phyloP scores from a whole-genome alignment of 257 asterid genomes.

The Ballota nigra region DNA sequence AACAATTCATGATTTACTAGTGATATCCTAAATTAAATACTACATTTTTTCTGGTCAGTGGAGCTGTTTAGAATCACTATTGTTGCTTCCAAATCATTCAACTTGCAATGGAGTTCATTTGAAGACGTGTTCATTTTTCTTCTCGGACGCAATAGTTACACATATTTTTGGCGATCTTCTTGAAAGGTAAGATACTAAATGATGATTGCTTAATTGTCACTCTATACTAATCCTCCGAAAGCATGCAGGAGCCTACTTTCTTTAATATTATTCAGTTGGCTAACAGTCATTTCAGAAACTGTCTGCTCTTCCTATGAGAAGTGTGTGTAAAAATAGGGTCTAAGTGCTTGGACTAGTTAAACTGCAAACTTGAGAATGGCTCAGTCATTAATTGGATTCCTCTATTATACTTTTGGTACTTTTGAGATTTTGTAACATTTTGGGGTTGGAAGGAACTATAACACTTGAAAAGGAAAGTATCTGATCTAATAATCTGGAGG shows the following conservation, averaged over 20 bases:
- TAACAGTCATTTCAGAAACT: constrained; percentile 4
- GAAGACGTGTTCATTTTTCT: constrained; percentile 33
- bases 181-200: constrained; percentile 52
- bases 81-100: constrained; percentile 57
- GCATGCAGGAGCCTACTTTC: not conserved
- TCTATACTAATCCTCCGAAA: not conserved
- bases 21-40: constrained; percentile 18
- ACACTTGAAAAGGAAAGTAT: no score
- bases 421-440: not conserved
- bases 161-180: constrained; percentile 68
- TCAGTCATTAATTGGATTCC: constrained; percentile 1
- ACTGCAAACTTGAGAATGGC: not conserved
- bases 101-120: constrained; percentile 38
- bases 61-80: constrained; percentile 73
- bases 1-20: constrained; percentile 6
- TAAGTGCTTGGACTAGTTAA: not conserved
- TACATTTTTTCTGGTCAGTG: constrained; percentile 49
- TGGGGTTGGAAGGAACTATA: not conserved
- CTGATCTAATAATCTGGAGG: not conserved
- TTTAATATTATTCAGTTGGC: constrained; percentile 7
- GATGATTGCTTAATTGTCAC: not conserved
- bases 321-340: not conserved
- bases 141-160: constrained; percentile 46
- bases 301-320: not conserved
- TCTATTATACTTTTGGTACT: not conserved